Evolutionary conservation across 2,329 filamentous ascomycete genomes (phyloP).

Genomic region (Aspergillus spinulosporus): DNA sequence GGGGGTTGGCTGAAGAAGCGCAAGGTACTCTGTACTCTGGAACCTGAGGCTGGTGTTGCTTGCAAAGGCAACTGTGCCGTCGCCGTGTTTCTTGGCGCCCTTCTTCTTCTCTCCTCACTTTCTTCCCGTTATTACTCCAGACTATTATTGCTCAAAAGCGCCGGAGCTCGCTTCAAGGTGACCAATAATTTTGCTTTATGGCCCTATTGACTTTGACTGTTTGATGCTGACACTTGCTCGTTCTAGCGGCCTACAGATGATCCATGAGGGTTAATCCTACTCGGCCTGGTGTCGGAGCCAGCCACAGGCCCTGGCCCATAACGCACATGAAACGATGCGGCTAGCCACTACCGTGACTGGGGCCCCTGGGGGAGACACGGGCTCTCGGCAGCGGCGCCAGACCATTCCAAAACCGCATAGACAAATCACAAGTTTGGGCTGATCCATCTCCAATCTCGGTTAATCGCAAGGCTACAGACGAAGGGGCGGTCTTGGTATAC

Average conservation of each 20-base stretch:
- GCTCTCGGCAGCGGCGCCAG: too few relatives aligned
- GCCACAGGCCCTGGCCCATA: not conserved
- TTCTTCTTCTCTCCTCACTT: not conserved
- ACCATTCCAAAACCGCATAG: not conserved
- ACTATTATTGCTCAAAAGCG: not conserved
- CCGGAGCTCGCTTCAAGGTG: not conserved
- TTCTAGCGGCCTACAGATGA: conserved; percentile 2
- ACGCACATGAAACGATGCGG: not conserved
- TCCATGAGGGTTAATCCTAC: not conserved
- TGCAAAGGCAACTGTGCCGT: not conserved
- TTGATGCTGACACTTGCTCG: conserved; percentile 1
- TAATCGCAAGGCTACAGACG: conserved; percentile 5
- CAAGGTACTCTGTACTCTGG: too few relatives aligned
- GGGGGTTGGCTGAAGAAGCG: too few relatives aligned
- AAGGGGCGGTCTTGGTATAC: not conserved
- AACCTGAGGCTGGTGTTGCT: not conserved
- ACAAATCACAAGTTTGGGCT: not conserved
- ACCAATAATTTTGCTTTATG: not conserved
- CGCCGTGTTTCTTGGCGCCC: not conserved
- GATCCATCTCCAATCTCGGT: conserved; percentile 10
- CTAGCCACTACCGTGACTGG: not conserved
- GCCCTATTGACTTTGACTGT: not conserved
- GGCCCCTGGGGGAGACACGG: too few relatives aligned
- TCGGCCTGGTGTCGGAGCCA: conserved; percentile 5
- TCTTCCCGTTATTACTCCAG: not conserved